A percentile compares a stretch with the other conserved stretches of the same genome.
Conservation (phyloP, 306 rosid genomes). For the Cicer arietinum region DNA sequence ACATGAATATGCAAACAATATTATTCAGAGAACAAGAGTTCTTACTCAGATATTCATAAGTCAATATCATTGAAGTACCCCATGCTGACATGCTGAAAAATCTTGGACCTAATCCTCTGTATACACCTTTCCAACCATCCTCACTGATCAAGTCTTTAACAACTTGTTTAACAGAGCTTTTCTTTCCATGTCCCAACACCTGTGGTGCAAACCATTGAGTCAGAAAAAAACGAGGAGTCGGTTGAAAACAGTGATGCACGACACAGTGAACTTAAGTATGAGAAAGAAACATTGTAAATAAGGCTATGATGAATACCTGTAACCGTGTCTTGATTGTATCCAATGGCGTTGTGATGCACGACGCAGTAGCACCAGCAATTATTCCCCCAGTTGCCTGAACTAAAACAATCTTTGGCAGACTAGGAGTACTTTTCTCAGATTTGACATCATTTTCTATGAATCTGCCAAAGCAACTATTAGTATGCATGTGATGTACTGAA, state of each 20-base stretch:
- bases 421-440: constrained; percentile 53
- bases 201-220: constrained; percentile 45
- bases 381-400: constrained; percentile 91
- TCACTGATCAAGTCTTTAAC: constrained; percentile 71
- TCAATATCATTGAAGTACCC: constrained; percentile 95
- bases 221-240: constrained; percentile 30
- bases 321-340: constrained; percentile 95
- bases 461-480: constrained; percentile 48
- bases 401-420: constrained; percentile 57
- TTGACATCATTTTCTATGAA: constrained; percentile 47
- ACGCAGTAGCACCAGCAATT: constrained; percentile 85
- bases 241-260: constrained; percentile 6
- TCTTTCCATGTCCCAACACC: constrained; percentile 78
- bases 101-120: constrained; percentile 94
- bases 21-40: constrained; percentile 40
- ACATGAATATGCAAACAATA: constrained; percentile 29
- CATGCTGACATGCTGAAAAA: constrained; percentile 93
- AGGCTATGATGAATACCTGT: constrained; percentile 65
- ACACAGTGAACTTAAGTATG: background rate
- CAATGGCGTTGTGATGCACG: constrained; percentile 86
- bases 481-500: constrained; percentile 6
- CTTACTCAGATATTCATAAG: constrained; percentile 90
- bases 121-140: constrained; percentile 94
- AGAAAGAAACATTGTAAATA: constrained; percentile 35
- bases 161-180: constrained; percentile 72